Conservation (phyloP, 495 filamentous ascomycete genomes). For the Penicillium subrubescens region DNA sequence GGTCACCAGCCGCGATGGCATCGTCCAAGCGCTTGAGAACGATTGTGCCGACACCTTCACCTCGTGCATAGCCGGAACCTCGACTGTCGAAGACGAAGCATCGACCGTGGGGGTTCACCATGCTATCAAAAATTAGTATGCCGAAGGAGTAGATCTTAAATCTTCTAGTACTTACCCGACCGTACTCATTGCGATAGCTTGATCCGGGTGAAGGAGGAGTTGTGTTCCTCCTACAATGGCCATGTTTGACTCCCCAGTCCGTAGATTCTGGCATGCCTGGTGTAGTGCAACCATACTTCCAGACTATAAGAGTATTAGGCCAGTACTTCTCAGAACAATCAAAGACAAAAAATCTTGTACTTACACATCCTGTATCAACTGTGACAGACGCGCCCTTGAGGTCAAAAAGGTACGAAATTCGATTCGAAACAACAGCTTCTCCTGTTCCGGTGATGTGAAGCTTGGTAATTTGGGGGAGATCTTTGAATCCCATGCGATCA, state of each 20-base stretch:
- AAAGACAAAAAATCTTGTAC: background rate
- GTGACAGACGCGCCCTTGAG: slow-evolving; percentile 2
- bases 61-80: slow-evolving; percentile 50
- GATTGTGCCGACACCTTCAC: slow-evolving; percentile 46
- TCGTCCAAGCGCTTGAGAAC: slow-evolving; percentile 28
- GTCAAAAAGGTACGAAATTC: slow-evolving; percentile 8
- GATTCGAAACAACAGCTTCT: slow-evolving; percentile 1
- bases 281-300: slow-evolving; percentile 6
- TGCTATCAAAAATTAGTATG: slow-evolving; percentile 9
- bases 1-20: slow-evolving; percentile 30
- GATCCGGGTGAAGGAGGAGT: background rate
- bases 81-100: slow-evolving; percentile 7
- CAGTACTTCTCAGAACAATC: background rate
- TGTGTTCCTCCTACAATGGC: slow-evolving; percentile 4
- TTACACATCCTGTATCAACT: slow-evolving; percentile 9
- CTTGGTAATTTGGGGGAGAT: slow-evolving; percentile 6
- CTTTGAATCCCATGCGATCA: slow-evolving; percentile 6
- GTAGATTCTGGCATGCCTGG: slow-evolving; percentile 1
- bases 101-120: slow-evolving; percentile 4
- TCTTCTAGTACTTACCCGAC: background rate
- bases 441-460: slow-evolving; percentile 1
- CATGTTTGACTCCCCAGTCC: slow-evolving; percentile 1
- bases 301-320: background rate
- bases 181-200: slow-evolving; percentile 3
- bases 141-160: background rate